Percentiles rank a stretch among this genome's conserved stretches.
Evolutionary conservation across 768 basidiomycete genomes (phyloP).

Genomic region (Lyophyllum decastes): DNA sequence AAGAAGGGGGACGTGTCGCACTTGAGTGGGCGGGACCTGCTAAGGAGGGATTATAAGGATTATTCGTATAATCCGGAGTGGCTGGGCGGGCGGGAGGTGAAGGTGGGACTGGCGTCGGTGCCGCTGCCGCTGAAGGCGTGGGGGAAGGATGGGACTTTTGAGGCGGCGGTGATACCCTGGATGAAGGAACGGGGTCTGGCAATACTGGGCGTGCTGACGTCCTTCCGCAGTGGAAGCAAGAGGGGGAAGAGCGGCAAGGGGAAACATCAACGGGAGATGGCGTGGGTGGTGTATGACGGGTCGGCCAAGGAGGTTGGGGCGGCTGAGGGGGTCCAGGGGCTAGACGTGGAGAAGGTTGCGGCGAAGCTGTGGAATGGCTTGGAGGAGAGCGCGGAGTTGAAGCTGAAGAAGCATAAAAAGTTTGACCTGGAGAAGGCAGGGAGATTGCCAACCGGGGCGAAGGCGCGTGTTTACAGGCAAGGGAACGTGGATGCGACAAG

Average conservation of each 20-base stretch:
- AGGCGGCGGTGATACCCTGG: conserved; percentile 49
- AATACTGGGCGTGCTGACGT: conserved; percentile 80
- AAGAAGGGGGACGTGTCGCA: conserved; percentile 73
- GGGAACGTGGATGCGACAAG: conserved; percentile 61
- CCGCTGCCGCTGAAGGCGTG: conserved; percentile 67
- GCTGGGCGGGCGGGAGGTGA: conserved; percentile 38
- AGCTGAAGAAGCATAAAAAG: conserved; percentile 50
- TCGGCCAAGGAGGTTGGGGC: neutral
- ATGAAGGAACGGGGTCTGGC: conserved; percentile 65
- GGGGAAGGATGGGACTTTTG: conserved; percentile 45
- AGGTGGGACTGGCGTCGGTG: conserved; percentile 81
- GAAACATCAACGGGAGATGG: conserved; percentile 67
- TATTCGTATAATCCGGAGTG: conserved; percentile 48
- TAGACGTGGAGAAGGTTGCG: conserved; percentile 31
- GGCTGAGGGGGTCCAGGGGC: conserved; percentile 12
- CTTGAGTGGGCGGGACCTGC: conserved; percentile 71
- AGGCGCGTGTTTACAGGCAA: conserved; percentile 63
- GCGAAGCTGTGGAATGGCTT: conserved; percentile 57
- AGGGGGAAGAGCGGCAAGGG: conserved; percentile 33
- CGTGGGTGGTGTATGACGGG: conserved; percentile 59
- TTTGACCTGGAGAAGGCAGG: conserved; percentile 34
- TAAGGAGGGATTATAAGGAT: conserved; percentile 96
- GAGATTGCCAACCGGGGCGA: conserved; percentile 33
- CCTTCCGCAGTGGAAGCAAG: conserved; percentile 44
- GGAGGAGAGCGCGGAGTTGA: conserved; percentile 53